Evolutionary conservation across 106 monocot species (phyloP), one percentile per base, ranked within the genome.

Genomic region (Acanthochlamys bracteata): DNA sequence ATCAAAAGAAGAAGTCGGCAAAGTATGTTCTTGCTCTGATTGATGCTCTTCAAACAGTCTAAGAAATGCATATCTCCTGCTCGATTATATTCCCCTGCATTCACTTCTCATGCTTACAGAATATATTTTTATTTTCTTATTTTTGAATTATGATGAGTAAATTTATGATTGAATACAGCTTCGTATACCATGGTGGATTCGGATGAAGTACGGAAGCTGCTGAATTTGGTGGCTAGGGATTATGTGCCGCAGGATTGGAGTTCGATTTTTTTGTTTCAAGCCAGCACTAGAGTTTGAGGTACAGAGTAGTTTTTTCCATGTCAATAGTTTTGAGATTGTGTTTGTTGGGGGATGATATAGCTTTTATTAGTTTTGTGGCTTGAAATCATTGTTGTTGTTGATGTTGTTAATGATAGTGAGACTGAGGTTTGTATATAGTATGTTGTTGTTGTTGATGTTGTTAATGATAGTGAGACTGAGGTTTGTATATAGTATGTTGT

Each of bases 1-100:
- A 80, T 25, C 87, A 88, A 77, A 88, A 88, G 80, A 83, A 59
- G 75, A 88, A 83, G 58, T 76, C 83, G 0, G 67, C 80, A 11
- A 80, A 60, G 69, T 88, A 74, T 74, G 64, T 88, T 57, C 20
- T 88, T 39, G 87, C 80, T 24, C 87, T 83, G 41, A 88, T 88
- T 25, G 69, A 83, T 0, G 80, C 83, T 14, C 87, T 0, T 79
- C 80, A 20, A 60, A 56, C 68, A 77, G 74, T 69, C 77, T 88
- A 21, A 74, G 60, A 17, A 41, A 57, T 13, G 82, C 82, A 0
- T 79, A 76, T 72, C 71, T 51, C 14, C 15, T 74, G 60, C 53
- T 86, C 2, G 52, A 55, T 20, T 22, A 79, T 86, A 69, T 14
- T 53, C n/a, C 21, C 11, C 41, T n/a, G 60, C 21, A 14, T 20